Evolutionary conservation across 805 yeast species (phyloP).

Genomic region (Nakazawaea siamensis): DNA sequence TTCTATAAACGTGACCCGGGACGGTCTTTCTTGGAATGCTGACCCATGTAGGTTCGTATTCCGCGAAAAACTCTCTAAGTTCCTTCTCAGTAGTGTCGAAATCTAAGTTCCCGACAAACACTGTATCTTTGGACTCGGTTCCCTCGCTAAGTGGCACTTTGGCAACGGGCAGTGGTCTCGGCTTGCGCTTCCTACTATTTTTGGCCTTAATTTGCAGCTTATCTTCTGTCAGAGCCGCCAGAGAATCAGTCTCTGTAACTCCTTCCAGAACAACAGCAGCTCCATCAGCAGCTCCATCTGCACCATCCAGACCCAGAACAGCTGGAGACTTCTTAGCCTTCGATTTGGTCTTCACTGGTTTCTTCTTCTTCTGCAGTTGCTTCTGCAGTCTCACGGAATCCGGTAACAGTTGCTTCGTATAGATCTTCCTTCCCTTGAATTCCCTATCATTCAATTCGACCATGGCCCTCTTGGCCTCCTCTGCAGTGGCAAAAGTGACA

Average conservation of each 20-base stretch:
- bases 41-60: slow-evolving; percentile 46
- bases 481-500: slow-evolving; percentile 51
- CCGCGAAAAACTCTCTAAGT: slow-evolving; percentile 36
- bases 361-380: slow-evolving; percentile 20
- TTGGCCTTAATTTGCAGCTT: slow-evolving; percentile 10
- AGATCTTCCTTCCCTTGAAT: slow-evolving; percentile 30
- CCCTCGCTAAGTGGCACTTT: slow-evolving; percentile 35
- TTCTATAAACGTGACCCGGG: slow-evolving; percentile 33
- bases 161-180: slow-evolving; percentile 13
- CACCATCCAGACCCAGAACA: slow-evolving; percentile 1
- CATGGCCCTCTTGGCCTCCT: slow-evolving; percentile 59
- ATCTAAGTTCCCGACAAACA: slow-evolving; percentile 55
- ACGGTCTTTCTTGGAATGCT: slow-evolving; percentile 48
- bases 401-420: slow-evolving; percentile 46
- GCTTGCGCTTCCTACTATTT: slow-evolving; percentile 10
- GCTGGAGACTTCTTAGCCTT: slow-evolving; percentile 11
- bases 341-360: slow-evolving; percentile 17
- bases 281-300: slow-evolving; percentile 7
- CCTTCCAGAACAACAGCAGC: not conserved
- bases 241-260: not conserved
- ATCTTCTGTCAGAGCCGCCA: not conserved
- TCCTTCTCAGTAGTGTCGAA: slow-evolving; percentile 38
- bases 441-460: slow-evolving; percentile 19
- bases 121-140: slow-evolving; percentile 45
- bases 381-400: slow-evolving; percentile 14